Conservation (phyloP, 371 early-diverging fungal genomes). For the Syncephalis plumigaleata region DNA sequence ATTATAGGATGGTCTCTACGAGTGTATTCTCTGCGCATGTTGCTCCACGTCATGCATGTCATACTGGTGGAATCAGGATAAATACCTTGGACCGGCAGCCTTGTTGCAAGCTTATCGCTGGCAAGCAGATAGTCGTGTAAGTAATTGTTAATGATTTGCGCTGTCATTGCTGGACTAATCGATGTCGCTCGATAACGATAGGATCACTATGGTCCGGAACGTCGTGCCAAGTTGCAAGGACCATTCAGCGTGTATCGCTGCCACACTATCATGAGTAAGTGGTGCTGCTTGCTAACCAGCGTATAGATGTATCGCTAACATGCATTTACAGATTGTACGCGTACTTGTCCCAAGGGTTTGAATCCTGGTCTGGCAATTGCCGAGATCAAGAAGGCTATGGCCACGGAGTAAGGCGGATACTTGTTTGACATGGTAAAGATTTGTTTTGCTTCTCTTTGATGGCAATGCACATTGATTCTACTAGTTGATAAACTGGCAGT, state of each 20-base stretch:
- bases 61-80: conserved; percentile 95
- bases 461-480: too few species aligned
- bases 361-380: conserved; percentile 92
- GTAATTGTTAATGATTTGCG: too few species aligned
- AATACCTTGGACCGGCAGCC: conserved; percentile 90
- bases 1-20: conserved; percentile 76
- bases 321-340: conserved; percentile 48
- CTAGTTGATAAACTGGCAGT: too few species aligned
- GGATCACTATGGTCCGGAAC: conserved; percentile 78
- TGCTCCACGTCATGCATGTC: conserved; percentile 92
- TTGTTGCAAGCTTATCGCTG: conserved; percentile 96
- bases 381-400: conserved; percentile 87
- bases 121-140: conserved; percentile 82
- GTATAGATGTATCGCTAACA: too few species aligned
- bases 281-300: conserved; percentile 3
- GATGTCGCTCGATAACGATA: too few species aligned
- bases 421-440: too few species aligned
- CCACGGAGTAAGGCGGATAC: conserved; percentile 35
- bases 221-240: conserved; percentile 81
- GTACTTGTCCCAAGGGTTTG: conserved; percentile 94
- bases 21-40: conserved; percentile 95
- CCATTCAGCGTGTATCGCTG: conserved; percentile 92
- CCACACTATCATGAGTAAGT: conserved; percentile 90
- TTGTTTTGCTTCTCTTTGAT: too few species aligned
- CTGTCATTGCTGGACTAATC: too few species aligned